phyloP scores from a whole-genome alignment of 2,329 filamentous ascomycete genomes.

The Tympanopsis confertula region DNA sequence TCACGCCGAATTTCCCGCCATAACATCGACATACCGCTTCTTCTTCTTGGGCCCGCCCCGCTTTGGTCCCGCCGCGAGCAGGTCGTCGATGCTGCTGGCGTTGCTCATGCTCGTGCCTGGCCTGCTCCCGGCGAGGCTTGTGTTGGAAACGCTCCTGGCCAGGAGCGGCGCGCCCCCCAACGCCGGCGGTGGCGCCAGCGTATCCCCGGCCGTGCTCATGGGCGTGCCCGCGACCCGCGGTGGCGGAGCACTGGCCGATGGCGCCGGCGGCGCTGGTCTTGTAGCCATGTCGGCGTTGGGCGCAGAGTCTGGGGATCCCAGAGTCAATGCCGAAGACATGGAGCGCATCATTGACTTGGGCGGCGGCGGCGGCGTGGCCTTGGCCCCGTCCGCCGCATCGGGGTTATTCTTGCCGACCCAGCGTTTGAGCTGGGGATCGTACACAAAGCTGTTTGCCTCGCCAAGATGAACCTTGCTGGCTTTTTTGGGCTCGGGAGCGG shows the following conservation, averaged over 20 bases:
- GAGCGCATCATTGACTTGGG: conserved; percentile 35
- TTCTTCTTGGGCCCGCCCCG: conserved; percentile 55
- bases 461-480: conserved; percentile 89
- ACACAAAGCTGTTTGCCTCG: conserved; percentile 85
- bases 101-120: conserved; percentile 77
- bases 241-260: conserved; percentile 2
- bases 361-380: conserved; percentile 21
- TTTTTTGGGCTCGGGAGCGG: conserved; percentile 38
- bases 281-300: too few species aligned
- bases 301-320: too few species aligned
- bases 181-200: not conserved
- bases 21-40: conserved; percentile 95
- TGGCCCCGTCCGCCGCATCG: conserved; percentile 5
- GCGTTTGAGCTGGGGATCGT: conserved; percentile 89
- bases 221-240: not conserved
- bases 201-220: not conserved
- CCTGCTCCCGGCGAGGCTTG: conserved; percentile 29
- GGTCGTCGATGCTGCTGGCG: conserved; percentile 88
- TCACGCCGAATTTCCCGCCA: too few species aligned
- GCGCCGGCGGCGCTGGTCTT: too few species aligned
- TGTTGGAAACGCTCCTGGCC: conserved; percentile 11
- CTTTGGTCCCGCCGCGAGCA: conserved; percentile 63
- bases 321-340: too few species aligned
- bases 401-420: conserved; percentile 92
- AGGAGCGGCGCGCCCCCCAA: conserved; percentile 8